Evolutionary conservation across 345 rosid species (phyloP), one percentile per base, ranked within the genome.

Genomic region (Gossypioides kirkii): DNA sequence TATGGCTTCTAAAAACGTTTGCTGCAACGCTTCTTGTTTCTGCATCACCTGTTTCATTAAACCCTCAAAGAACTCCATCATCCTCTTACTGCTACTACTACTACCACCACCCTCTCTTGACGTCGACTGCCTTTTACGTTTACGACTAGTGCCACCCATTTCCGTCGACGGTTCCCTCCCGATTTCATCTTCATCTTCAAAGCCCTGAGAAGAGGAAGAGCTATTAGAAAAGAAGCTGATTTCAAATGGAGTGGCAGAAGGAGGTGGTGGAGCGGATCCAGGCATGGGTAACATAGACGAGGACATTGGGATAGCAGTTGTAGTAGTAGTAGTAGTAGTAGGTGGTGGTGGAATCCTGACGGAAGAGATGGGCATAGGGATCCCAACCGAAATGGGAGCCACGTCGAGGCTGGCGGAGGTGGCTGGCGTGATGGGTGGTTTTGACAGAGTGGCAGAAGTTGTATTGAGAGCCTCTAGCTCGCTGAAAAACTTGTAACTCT

Each of bases 1-100:
- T 12, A 91, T 85, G 10, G 88, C 90, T 64, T 93, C 97, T 46
- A 93, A 76, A 74, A 93, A 91, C 69, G 86, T 80, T 66, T 84
- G 72, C 70, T 91, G 98, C 97, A 93, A 86, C 2, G 80, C 80
- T 61, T 90, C 91, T 78, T 93, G 98, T 80, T 91, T 89, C 66
- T 89, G 90, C 89, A 91, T 84, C 59, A 91, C 91, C 74, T 89
- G 86, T 69, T 82, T 89, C 85, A 89, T 87, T 61, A 93, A 77
- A 28, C 88, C 76, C 74, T 91, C 86, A 11, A 93, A 87, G 74
- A 86, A 75, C 8, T 86, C 89, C 97, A 89, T 89, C 92, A 87
- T 92, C 83, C 86, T 82, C 18, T 76, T 69, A 41, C 66, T 80
- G 68, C 69, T 81, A 18, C 77, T 69, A 47, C 65, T 79, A 59